These are phyloP conservation scores for Ilyonectria mors-panacis DNA, from an alignment of 2,329 filamentous ascomycete genomes.

Conservation along the genomic window DNA sequence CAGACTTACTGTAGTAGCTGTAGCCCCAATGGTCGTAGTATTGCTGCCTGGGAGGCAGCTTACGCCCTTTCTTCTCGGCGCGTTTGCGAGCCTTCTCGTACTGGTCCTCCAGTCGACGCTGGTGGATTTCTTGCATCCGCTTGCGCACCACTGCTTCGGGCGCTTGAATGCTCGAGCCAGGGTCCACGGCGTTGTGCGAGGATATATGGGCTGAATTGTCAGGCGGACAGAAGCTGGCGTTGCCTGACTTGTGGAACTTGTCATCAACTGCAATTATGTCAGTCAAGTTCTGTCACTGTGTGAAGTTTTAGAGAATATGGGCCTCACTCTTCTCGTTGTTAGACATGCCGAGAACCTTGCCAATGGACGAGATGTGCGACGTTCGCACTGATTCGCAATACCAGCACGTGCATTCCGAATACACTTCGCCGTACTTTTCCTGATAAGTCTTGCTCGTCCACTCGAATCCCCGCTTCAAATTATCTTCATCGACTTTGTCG, in stretches of 20 bases:
- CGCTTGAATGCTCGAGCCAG: background rate
- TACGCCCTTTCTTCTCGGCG: constrained; percentile 65
- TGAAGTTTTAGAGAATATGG: background rate
- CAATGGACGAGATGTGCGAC: constrained; percentile 64
- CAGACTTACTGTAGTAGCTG: constrained; percentile 57
- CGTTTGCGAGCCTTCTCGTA: constrained; percentile 70
- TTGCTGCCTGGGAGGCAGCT: constrained; percentile 62
- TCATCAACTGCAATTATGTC: constrained; percentile 49
- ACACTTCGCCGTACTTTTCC: constrained; percentile 74
- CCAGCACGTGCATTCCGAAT: constrained; percentile 86
- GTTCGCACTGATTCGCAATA: constrained; percentile 77
- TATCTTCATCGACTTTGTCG: constrained; percentile 82
- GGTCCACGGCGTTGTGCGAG: constrained; percentile 76
- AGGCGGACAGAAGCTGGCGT: constrained; percentile 65
- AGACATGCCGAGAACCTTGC: constrained; percentile 61
- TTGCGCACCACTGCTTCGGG: constrained; percentile 26
- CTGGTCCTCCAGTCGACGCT: constrained; percentile 62
- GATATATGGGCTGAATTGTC: constrained; percentile 79
- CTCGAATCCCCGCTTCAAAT: constrained; percentile 76
- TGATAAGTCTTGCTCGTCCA: constrained; percentile 82
- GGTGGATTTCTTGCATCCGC: constrained; percentile 36
- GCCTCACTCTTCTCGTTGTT: constrained; percentile 60
- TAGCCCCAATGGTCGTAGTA: constrained; percentile 71
- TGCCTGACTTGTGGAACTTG: constrained; percentile 64
- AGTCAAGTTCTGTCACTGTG: background rate